Percentiles rank a stretch among this genome's conserved stretches.
phyloP scores from a whole-genome alignment of 1,284 basidiomycete genomes.

The Ganoderma lucidum region DNA sequence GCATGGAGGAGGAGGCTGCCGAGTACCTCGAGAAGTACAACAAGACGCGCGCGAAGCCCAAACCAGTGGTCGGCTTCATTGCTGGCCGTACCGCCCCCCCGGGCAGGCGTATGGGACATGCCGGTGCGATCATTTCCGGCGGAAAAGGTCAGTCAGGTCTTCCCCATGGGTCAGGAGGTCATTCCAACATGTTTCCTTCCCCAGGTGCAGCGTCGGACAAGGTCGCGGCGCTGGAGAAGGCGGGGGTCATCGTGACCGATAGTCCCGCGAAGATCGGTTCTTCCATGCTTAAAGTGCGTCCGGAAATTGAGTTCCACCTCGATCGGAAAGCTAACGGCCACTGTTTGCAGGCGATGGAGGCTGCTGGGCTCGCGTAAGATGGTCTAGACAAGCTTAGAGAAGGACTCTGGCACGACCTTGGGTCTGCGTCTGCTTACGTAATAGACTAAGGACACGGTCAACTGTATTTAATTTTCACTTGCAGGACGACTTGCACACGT shows the following conservation, averaged over 20 bases:
- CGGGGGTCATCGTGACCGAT: slow-evolving; percentile 94
- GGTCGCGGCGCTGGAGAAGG: slow-evolving; percentile 92
- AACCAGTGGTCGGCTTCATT: slow-evolving; percentile 98
- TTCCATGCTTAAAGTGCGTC: slow-evolving; percentile 83
- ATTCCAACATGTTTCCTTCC: background rate
- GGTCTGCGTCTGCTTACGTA: slow-evolving; percentile 38
- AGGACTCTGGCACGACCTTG: slow-evolving; percentile 17
- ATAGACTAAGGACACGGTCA: slow-evolving; percentile 37
- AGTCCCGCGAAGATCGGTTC: slow-evolving; percentile 95
- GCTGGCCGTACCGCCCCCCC: slow-evolving; percentile 98
- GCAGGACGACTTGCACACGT: slow-evolving; percentile 13
- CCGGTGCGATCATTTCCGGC: slow-evolving; percentile 97
- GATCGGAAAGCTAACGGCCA: slow-evolving; percentile 1
- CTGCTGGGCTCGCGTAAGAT: slow-evolving; percentile 79
- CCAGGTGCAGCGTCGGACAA: slow-evolving; percentile 93
- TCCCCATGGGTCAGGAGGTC: background rate
- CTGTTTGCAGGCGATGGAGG: slow-evolving; percentile 77
- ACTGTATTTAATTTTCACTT: slow-evolving; percentile 25
- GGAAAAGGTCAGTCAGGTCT: slow-evolving; percentile 77
- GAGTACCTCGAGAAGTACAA: slow-evolving; percentile 96
- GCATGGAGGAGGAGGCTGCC: slow-evolving; percentile 99
- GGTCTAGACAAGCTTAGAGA: slow-evolving; percentile 10
- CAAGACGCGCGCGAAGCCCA: slow-evolving; percentile 86
- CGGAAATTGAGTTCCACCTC: background rate
- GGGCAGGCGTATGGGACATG: slow-evolving; percentile 98